Evolutionary conservation across 208 protist genomes (phyloP).

Genomic region (Trypanosoma lewisi): DNA sequence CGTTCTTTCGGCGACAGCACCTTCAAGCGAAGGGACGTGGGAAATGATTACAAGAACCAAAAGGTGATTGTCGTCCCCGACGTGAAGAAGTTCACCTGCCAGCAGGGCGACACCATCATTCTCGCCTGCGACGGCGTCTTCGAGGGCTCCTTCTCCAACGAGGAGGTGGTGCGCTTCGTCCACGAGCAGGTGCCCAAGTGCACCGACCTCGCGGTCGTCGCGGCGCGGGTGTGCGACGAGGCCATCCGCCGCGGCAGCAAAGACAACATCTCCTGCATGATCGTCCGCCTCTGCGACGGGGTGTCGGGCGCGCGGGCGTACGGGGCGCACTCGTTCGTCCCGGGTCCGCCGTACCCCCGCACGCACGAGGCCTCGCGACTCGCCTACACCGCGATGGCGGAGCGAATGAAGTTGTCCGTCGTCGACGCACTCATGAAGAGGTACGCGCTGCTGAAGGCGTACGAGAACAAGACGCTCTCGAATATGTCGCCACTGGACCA

Average conservation of each 20-base stretch:
- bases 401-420: conserved; percentile 42
- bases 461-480: conserved; percentile 57
- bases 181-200: conserved; percentile 50
- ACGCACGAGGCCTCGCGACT: conserved; percentile 68
- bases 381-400: conserved; percentile 74
- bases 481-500: conserved; percentile 60
- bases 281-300: conserved; percentile 71
- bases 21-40: conserved; percentile 76
- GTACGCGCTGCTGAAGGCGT: conserved; percentile 71
- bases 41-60: conserved; percentile 67
- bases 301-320: conserved; percentile 48
- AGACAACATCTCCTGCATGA: conserved; percentile 90
- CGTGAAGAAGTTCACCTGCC: conserved; percentile 60
- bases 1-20: conserved; percentile 91
- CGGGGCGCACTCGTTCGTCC: conserved; percentile 62
- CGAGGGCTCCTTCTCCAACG: conserved; percentile 86
- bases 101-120: conserved; percentile 79
- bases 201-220: conserved; percentile 75
- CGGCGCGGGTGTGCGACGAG: conserved; percentile 83
- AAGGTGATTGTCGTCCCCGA: conserved; percentile 88
- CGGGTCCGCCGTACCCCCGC: conserved; percentile 71
- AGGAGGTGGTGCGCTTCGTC: conserved; percentile 80
- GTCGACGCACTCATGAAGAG: conserved; percentile 59
- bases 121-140: conserved; percentile 91
- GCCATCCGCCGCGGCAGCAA: conserved; percentile 88